Evolutionary conservation across 2,329 filamentous ascomycete genomes (phyloP).

Genomic region (Pyricularia grisea): DNA sequence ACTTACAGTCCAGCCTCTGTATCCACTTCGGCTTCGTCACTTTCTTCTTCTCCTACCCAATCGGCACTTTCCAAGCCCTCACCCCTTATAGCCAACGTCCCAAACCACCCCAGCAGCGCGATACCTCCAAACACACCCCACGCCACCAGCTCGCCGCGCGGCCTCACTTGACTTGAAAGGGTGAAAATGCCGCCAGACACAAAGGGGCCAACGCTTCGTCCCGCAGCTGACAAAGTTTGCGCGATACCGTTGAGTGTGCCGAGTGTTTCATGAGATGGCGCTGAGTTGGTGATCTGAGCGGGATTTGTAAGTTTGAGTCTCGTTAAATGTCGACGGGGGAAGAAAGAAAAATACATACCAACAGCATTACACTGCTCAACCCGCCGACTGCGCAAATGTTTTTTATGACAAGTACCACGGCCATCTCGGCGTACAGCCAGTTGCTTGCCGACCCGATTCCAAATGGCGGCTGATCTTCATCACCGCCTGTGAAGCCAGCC

Average conservation of each 20-base stretch:
- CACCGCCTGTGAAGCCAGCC: conserved; percentile 61
- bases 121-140: conserved; percentile 86
- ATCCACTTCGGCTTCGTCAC: conserved; percentile 19
- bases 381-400: conserved; percentile 86
- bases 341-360: conserved; percentile 54
- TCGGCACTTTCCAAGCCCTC: conserved; percentile 50
- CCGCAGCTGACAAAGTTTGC: conserved; percentile 85
- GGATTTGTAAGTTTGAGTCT: neutral
- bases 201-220: conserved; percentile 81
- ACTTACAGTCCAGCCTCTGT: conserved; percentile 11
- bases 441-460: conserved; percentile 52
- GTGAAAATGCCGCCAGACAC: conserved; percentile 82
- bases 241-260: conserved; percentile 90
- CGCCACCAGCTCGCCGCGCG: conserved; percentile 74
- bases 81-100: conserved; percentile 70
- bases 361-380: conserved; percentile 75
- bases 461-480: conserved; percentile 29
- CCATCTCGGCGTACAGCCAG: conserved; percentile 76
- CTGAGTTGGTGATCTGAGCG: conserved; percentile 79
- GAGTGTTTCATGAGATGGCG: conserved; percentile 73
- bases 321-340: neutral
- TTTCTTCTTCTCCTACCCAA: conserved; percentile 29
- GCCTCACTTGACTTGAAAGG: conserved; percentile 59
- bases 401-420: conserved; percentile 71
- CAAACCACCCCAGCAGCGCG: conserved; percentile 67